These are phyloP conservation scores for Dactylonectria macrodidyma DNA, from an alignment of 2,329 filamentous ascomycete species.

Conservation along the genomic window DNA sequence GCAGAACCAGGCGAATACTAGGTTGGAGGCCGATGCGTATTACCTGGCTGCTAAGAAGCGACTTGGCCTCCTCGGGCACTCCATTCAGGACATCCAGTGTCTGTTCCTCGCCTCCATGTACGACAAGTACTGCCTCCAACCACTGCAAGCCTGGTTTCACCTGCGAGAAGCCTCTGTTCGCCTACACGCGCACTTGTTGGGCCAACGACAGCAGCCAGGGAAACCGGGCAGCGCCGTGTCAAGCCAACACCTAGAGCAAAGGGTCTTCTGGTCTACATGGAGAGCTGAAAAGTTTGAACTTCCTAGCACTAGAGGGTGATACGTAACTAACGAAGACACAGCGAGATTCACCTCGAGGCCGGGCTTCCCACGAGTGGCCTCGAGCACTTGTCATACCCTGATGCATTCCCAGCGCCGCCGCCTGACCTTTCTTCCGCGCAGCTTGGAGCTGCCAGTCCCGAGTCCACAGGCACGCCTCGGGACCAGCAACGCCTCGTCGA, in stretches of 20 bases:
- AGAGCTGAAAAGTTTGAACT: slow-evolving; percentile 30
- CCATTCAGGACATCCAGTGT: slow-evolving; percentile 31
- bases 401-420: slow-evolving; percentile 24
- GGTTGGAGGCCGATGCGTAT: slow-evolving; percentile 16
- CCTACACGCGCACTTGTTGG: slow-evolving; percentile 21
- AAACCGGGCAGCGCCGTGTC: neutral
- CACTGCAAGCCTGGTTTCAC: slow-evolving; percentile 29
- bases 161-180: slow-evolving; percentile 29
- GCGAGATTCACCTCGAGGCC: slow-evolving; percentile 26
- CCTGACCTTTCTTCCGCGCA: slow-evolving; percentile 13
- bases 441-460: neutral
- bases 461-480: neutral
- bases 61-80: slow-evolving; percentile 24
- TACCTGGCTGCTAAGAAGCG: slow-evolving; percentile 31
- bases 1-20: slow-evolving; percentile 11
- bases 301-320: neutral
- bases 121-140: slow-evolving; percentile 28
- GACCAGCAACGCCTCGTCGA: slow-evolving; percentile 28
- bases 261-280: slow-evolving; percentile 31
- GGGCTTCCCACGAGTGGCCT: slow-evolving; percentile 25
- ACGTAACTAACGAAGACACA: neutral
- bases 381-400: slow-evolving; percentile 25
- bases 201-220: slow-evolving; percentile 16
- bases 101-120: slow-evolving; percentile 29
- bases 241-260: slow-evolving; percentile 25